Evolutionary conservation across 2,329 filamentous ascomycete species (phyloP).

Genomic region (Orbilia quercus): DNA sequence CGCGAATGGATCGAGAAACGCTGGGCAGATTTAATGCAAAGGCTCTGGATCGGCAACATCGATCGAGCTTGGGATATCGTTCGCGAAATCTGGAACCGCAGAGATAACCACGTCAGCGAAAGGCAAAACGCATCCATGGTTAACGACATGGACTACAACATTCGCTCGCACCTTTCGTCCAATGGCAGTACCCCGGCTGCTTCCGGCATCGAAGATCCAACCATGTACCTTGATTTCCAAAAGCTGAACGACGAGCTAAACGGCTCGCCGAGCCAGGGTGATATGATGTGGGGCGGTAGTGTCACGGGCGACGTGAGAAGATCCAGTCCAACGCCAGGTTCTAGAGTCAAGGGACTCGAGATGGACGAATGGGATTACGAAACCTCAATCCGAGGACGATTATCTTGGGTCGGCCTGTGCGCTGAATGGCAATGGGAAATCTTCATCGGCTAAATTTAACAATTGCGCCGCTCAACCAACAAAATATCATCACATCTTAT

Average conservation of each 20-base stretch:
- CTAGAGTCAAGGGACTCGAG: conserved; percentile 45
- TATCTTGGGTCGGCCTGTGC: conserved; percentile 52
- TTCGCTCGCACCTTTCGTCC: conserved; percentile 58
- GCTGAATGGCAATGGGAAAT: conserved; percentile 55
- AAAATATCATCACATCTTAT: too few species aligned
- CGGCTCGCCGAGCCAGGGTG: conserved; percentile 32
- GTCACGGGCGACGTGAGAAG: conserved; percentile 32
- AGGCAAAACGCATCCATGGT: conserved; percentile 60
- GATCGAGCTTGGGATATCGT: conserved; percentile 74
- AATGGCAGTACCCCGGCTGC: conserved; percentile 48
- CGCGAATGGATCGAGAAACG: conserved; percentile 73
- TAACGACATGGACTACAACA: conserved; percentile 63
- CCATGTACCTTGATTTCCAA: conserved; percentile 55
- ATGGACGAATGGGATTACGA: conserved; percentile 56
- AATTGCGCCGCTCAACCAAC: too few species aligned
- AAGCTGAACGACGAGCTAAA: conserved; percentile 46
- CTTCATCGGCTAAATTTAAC: conserved; percentile 43
- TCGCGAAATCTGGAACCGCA: conserved; percentile 74
- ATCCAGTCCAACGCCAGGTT: conserved; percentile 42
- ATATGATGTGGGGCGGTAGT: conserved; percentile 50
- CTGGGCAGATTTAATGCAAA: conserved; percentile 71
- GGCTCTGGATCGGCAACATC: conserved; percentile 75
- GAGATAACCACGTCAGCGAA: conserved; percentile 66
- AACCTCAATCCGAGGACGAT: conserved; percentile 50
- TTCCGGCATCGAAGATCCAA: conserved; percentile 47